phyloP scores from a whole-genome alignment of 2,329 filamentous ascomycete genomes.

The Ophiocordyceps sinensis region DNA sequence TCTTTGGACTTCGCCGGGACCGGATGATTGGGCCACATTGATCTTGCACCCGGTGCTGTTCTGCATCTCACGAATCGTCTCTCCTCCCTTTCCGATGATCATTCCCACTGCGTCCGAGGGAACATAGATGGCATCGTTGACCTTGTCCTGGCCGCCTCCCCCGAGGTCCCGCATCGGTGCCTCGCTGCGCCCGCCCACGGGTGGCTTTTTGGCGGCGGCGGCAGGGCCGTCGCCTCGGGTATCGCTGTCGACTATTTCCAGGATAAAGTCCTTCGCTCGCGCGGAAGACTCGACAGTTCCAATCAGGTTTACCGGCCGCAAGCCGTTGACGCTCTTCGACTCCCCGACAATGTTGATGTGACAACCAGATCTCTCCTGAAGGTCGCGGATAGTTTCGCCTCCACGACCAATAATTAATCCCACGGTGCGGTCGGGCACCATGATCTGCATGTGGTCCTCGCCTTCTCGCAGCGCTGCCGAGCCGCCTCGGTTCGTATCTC shows the following conservation, averaged over 20 bases:
- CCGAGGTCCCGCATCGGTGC: constrained; percentile 18
- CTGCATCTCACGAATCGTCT: constrained; percentile 92
- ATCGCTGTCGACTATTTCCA: constrained; percentile 91
- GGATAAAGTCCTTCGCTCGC: constrained; percentile 72
- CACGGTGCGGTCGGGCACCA: constrained; percentile 88
- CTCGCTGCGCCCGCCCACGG: constrained; percentile 16
- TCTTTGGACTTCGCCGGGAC: constrained; percentile 63
- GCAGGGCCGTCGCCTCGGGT: constrained; percentile 41
- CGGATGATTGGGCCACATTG: constrained; percentile 73
- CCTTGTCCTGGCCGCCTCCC: constrained; percentile 41
- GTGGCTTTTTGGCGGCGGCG: constrained; percentile 15
- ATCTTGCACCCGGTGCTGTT: constrained; percentile 81
- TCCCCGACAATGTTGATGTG: constrained; percentile 93
- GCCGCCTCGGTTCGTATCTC: constrained; percentile 23
- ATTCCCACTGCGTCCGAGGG: constrained; percentile 87
- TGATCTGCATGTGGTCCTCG: constrained; percentile 80
- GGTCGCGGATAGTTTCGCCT: constrained; percentile 81
- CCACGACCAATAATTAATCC: constrained; percentile 88
- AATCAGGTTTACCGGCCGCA: constrained; percentile 82
- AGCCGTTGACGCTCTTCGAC: constrained; percentile 80
- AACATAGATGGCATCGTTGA: constrained; percentile 71
- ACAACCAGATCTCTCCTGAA: constrained; percentile 84
- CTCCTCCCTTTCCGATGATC: constrained; percentile 91
- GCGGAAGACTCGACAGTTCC: constrained; percentile 61
- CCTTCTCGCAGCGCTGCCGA: constrained; percentile 50